These are phyloP conservation scores for Boletellus sp. DNA, from an alignment of 1,284 basidiomycete genomes.

Conservation along the genomic window DNA sequence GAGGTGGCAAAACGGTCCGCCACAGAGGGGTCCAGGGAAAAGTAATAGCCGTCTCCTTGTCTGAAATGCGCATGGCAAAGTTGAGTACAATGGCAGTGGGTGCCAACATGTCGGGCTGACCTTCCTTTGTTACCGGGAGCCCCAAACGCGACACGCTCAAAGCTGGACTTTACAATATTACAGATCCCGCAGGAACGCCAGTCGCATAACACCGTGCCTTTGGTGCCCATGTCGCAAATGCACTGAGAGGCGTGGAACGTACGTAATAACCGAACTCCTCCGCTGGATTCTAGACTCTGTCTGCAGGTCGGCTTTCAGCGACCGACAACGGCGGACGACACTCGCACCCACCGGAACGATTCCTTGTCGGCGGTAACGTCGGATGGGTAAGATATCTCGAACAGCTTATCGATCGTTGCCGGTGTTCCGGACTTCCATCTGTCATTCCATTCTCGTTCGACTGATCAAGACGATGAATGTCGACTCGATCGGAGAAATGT, in stretches of 20 bases:
- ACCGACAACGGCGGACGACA: conserved; percentile 14
- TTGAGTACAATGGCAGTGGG: conserved; percentile 4
- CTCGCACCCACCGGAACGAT: conserved; percentile 41
- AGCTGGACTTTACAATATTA: conserved; percentile 50
- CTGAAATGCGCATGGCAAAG: conserved; percentile 20
- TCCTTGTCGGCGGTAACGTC: conserved; percentile 38
- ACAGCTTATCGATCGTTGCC: conserved; percentile 49
- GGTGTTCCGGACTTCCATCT: conserved; percentile 44
- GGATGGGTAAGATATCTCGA: conserved; percentile 42
- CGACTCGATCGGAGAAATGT: conserved; percentile 18
- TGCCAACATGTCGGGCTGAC: conserved; percentile 31
- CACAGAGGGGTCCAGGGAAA: conserved; percentile 50
- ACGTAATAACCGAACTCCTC: conserved; percentile 42
- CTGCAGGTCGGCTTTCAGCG: conserved; percentile 17
- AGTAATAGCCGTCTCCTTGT: conserved; percentile 58
- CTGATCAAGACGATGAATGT: conserved; percentile 17
- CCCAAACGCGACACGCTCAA: conserved; percentile 54
- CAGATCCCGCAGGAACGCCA: conserved; percentile 63
- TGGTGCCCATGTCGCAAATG: conserved; percentile 60
- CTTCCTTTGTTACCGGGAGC: conserved; percentile 47
- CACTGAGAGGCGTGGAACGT: conserved; percentile 61
- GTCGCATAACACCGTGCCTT: conserved; percentile 45
- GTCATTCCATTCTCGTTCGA: conserved; percentile 40
- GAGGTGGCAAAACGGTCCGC: conserved; percentile 58
- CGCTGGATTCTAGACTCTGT: conserved; percentile 28